Evolutionary conservation across 2,329 filamentous ascomycete genomes (phyloP).

Genomic region (Clarireedia hainanense): DNA sequence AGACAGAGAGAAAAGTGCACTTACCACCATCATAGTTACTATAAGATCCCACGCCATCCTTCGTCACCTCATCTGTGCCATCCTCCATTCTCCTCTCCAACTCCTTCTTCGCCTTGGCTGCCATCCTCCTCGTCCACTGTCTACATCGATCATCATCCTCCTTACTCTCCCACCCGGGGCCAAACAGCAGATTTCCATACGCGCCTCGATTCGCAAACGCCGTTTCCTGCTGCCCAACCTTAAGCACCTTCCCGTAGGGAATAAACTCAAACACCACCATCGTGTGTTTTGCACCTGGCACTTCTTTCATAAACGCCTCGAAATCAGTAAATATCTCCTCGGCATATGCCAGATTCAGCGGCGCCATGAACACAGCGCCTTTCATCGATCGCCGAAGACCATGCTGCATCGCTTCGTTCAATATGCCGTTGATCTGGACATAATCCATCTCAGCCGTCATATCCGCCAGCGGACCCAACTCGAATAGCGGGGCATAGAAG

Average conservation of each 20-base stretch:
- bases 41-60: constrained; percentile 8
- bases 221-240: constrained; percentile 19
- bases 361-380: constrained; percentile 8
- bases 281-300: constrained; percentile 15
- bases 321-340: constrained; percentile 25
- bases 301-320: constrained; percentile 22
- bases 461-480: constrained; percentile 25
- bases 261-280: constrained; percentile 19
- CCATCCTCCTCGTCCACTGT: constrained; percentile 18
- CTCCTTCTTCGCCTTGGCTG: constrained; percentile 8
- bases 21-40: constrained; percentile 10
- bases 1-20: background rate
- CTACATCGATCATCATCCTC: constrained; percentile 13
- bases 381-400: constrained; percentile 9
- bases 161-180: constrained; percentile 25
- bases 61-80: constrained; percentile 2
- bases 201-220: constrained; percentile 25
- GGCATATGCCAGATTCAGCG: constrained; percentile 4
- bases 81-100: constrained; percentile 10
- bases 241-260: constrained; percentile 15
- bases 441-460: constrained; percentile 28
- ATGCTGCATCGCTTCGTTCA: constrained; percentile 24
- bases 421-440: constrained; percentile 26
- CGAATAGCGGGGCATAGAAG: constrained; percentile 27
- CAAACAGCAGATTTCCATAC: constrained; percentile 21